These are phyloP conservation scores for Kwoniella europaea DNA, from an alignment of 768 basidiomycete species.

Conservation along the genomic window DNA sequence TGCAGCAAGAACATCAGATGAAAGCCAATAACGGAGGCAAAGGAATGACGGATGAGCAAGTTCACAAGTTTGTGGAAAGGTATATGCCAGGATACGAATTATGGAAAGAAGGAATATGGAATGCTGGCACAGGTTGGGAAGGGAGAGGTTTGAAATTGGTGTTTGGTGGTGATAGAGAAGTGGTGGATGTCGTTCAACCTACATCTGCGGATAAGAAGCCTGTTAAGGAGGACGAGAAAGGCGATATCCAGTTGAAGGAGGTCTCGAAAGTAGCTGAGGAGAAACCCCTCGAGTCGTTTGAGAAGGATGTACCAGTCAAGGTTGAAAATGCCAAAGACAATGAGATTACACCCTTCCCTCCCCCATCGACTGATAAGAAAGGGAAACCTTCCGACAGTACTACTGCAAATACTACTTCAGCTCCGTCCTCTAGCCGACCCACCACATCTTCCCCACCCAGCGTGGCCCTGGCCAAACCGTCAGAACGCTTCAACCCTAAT, in stretches of 20 bases:
- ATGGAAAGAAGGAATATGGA: conserved; percentile 69
- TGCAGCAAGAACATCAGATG: conserved; percentile 89
- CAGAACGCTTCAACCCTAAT: conserved; percentile 45
- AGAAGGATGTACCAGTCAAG: neutral
- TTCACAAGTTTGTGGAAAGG: conserved; percentile 79
- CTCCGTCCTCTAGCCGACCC: neutral
- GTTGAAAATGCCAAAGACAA: neutral
- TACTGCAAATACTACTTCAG: neutral
- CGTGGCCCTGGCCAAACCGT: neutral
- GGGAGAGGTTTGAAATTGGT: conserved; percentile 34
- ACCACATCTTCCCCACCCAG: neutral
- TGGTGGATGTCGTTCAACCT: conserved; percentile 12
- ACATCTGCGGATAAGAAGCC: neutral
- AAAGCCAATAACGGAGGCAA: conserved; percentile 80
- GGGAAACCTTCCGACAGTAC: neutral
- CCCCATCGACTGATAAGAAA: neutral
- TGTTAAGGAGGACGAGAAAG: conserved; percentile 4
- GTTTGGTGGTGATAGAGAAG: conserved; percentile 37
- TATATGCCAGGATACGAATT: conserved; percentile 95
- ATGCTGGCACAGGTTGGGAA: conserved; percentile 27
- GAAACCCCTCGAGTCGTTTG: neutral
- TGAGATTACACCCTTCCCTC: conserved; percentile 15
- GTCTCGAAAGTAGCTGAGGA: neutral
- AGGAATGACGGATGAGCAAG: conserved; percentile 87
- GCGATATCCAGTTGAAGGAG: conserved; percentile 6